phyloP scores from a whole-genome alignment of 2,329 filamentous ascomycete species.

The Juglanconis juglandina region DNA sequence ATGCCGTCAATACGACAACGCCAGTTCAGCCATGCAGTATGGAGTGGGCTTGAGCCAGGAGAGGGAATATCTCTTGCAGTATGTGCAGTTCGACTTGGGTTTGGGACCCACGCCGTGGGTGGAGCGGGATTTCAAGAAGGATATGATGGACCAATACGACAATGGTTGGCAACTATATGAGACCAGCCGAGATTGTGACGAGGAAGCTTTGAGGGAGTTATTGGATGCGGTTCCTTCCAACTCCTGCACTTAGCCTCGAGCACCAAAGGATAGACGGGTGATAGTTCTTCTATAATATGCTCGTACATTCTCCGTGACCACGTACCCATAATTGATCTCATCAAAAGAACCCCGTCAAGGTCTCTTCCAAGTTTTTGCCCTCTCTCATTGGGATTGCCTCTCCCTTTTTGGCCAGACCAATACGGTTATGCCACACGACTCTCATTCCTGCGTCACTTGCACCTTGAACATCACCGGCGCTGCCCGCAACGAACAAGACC shows the following conservation, averaged over 20 bases:
- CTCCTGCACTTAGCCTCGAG: background rate
- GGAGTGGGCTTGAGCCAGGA: background rate
- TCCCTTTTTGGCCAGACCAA: slow-evolving; percentile 27
- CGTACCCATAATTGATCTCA: background rate
- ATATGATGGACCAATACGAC: background rate
- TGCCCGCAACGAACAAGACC: slow-evolving; percentile 36
- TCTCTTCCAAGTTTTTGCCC: slow-evolving; percentile 22
- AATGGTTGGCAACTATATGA: slow-evolving; percentile 4
- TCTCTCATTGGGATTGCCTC: slow-evolving; percentile 23
- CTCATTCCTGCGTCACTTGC: slow-evolving; percentile 35
- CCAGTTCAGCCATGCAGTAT: background rate
- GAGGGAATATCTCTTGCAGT: slow-evolving; percentile 2
- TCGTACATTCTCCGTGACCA: background rate
- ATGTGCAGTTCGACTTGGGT: background rate
- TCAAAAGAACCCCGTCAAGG: slow-evolving; percentile 19
- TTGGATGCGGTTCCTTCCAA: background rate
- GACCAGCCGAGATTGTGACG: background rate
- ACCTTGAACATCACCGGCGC: slow-evolving; percentile 37
- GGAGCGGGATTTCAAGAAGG: slow-evolving; percentile 4
- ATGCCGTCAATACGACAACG: background rate
- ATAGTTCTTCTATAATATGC: no score
- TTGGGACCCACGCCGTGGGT: background rate
- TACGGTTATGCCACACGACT: slow-evolving; percentile 37
- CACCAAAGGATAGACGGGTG: background rate
- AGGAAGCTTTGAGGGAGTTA: background rate